Conservation (phyloP, 1,139 yeast genomes). For the Suhomyces bolitotheri region DNA sequence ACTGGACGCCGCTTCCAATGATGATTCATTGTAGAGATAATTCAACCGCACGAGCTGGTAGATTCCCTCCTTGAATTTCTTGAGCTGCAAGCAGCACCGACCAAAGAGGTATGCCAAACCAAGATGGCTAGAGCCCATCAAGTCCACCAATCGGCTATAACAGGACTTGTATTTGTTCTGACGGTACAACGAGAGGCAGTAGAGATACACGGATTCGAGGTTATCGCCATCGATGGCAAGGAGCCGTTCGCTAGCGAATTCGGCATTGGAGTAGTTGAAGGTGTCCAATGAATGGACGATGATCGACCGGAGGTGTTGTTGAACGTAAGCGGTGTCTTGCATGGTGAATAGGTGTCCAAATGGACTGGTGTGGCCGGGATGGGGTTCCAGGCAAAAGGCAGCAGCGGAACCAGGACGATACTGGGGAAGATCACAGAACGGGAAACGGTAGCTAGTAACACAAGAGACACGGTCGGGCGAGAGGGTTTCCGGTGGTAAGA, state of each 20-base stretch:
- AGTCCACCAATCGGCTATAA: slow-evolving; percentile 45
- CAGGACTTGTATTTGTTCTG: slow-evolving; percentile 62
- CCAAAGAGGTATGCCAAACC: slow-evolving; percentile 77
- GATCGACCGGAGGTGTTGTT: slow-evolving; percentile 52
- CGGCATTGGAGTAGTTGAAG: slow-evolving; percentile 70
- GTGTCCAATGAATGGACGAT: slow-evolving; percentile 72
- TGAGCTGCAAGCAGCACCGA: slow-evolving; percentile 58
- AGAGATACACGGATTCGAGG: slow-evolving; percentile 59
- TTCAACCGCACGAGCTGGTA: slow-evolving; percentile 46
- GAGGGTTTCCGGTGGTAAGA: too few species aligned
- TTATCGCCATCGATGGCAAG: slow-evolving; percentile 54
- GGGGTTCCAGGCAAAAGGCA: too few species aligned
- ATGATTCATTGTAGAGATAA: slow-evolving; percentile 39
- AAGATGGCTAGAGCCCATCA: slow-evolving; percentile 44
- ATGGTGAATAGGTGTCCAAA: slow-evolving; percentile 3
- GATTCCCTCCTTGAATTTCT: slow-evolving; percentile 63
- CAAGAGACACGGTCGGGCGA: too few species aligned
- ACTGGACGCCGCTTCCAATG: slow-evolving; percentile 9
- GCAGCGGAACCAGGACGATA: too few species aligned
- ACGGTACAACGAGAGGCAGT: slow-evolving; percentile 61
- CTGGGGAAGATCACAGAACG: not conserved
- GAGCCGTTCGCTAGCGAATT: slow-evolving; percentile 76
- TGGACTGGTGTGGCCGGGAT: too few species aligned
- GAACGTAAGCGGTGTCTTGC: slow-evolving; percentile 18
- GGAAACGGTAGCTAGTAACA: too few species aligned